phyloP scores from a whole-genome alignment of 139 green algal genomes.

The Chlorella sp. region DNA sequence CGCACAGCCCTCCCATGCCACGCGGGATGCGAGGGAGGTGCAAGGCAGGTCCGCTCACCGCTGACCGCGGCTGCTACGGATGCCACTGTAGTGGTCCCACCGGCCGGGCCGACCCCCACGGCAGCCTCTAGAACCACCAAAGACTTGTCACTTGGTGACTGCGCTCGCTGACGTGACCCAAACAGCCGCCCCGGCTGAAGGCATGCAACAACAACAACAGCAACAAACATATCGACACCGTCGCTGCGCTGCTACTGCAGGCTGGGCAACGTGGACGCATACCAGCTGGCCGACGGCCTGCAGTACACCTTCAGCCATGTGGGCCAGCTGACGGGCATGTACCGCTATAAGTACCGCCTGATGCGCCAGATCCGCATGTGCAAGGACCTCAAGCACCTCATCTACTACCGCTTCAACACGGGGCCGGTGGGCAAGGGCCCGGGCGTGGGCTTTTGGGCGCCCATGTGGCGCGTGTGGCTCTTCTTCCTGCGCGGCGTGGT shows the following conservation, averaged over 20 bases:
- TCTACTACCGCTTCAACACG: constrained; percentile 99
- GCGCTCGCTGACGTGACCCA: too few relatives aligned
- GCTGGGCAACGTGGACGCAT: constrained; percentile 98
- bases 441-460: constrained; percentile 98
- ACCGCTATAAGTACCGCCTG: constrained; percentile 98
- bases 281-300: constrained; percentile 97
- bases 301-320: constrained; percentile 99
- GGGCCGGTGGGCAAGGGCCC: constrained; percentile 96
- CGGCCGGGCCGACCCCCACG: too few relatives aligned
- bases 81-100: too few relatives aligned
- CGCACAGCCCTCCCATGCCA: background rate
- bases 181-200: too few relatives aligned
- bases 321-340: constrained; percentile 97
- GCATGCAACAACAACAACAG: too few relatives aligned
- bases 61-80: too few relatives aligned
- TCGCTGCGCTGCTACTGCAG: too few relatives aligned
- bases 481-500: constrained; percentile 99
- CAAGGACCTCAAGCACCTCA: constrained; percentile 99
- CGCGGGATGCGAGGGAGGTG: background rate
- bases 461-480: constrained; percentile 99
- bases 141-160: too few relatives aligned
- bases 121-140: too few relatives aligned
- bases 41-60: too few relatives aligned
- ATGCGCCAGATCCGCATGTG: constrained; percentile 99
- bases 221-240: too few relatives aligned